Base-by-base conservation (phyloP, 2,329 filamentous ascomycete species). In the Clarireedia monteithiana region DNA sequence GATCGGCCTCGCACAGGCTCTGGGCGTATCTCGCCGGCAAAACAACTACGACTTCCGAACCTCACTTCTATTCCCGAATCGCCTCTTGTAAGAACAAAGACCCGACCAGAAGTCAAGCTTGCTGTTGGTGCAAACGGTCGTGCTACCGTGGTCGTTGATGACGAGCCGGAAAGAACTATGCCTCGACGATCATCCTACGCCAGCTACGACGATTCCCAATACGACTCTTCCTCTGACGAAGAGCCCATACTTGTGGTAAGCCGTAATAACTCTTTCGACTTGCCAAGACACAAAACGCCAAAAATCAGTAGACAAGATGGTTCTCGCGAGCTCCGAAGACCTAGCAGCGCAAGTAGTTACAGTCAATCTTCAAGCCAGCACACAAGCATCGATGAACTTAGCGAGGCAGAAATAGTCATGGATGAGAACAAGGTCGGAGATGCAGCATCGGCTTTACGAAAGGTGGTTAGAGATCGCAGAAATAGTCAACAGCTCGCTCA, bases 211-310 rank as follows among this genome's bases (percentile, higher is more conserved):
- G 73, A 74, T 14, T 77, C 77, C 0, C 75, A 61, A 23, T 62
- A 65, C 48, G 77, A 77, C 2, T 83, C 80, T 1, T 84, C 81
- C 0, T 77, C 77, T 4, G 83, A 86, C 59, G 82, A 85, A 53
- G 83, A 85, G 56, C 81, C 80, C 12, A 85, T 85, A 58, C 76
- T 85, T 50, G 81, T 86, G 40, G 82, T 82, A 30, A 84, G 81
- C 66, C 75, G 81, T 45, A 80, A 76, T 58, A 73, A 74, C 4
- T 84, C 82, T 0, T 85, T 84, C 58, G 58, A 57, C 7, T 40
- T 68, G 38, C 66, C 66, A 12, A 58, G 59, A 44, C 62, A 60
- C 45, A 60, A 53, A 17, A 38, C 27, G 15, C 61, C 63, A n/a
- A 66, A 62, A 36, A 52, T 64, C 7, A 56, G 53, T 24, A 53